Percentiles rank a stretch among this genome's conserved stretches.
These are phyloP conservation scores for Boletus speciosus DNA, from an alignment of 768 basidiomycete genomes.

Conservation along the genomic window DNA sequence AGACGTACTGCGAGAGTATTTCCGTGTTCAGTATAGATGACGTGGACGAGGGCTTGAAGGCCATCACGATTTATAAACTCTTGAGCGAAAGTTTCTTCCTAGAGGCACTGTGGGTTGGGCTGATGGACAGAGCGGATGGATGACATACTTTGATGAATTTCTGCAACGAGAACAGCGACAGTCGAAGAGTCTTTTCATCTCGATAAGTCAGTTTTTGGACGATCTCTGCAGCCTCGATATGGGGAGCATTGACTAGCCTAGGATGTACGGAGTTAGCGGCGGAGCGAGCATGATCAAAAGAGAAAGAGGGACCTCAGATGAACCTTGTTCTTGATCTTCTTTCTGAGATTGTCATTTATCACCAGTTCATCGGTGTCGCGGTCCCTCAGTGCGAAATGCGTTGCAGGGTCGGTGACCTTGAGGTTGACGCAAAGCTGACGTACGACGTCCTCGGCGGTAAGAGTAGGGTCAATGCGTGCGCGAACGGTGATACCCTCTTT, in stretches of 20 bases:
- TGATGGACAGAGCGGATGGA: background rate
- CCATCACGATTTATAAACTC: constrained; percentile 78
- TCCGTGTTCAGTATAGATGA: constrained; percentile 65
- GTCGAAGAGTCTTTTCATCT: constrained; percentile 57
- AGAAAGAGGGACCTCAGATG: constrained; percentile 63
- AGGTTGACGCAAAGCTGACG: constrained; percentile 79
- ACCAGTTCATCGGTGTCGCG: constrained; percentile 75
- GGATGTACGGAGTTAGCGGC: background rate
- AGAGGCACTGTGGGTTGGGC: background rate
- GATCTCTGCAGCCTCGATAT: constrained; percentile 74
- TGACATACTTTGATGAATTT: constrained; percentile 67
- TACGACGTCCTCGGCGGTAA: constrained; percentile 82
- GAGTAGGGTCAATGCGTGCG: constrained; percentile 79
- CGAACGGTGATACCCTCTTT: constrained; percentile 72
- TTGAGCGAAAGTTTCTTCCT: constrained; percentile 82
- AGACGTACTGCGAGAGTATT: constrained; percentile 78
- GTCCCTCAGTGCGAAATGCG: constrained; percentile 75
- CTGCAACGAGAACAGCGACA: constrained; percentile 75
- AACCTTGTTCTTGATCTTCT: constrained; percentile 74
- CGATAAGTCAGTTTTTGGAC: constrained; percentile 61
- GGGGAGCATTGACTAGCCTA: constrained; percentile 78
- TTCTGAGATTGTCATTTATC: constrained; percentile 81
- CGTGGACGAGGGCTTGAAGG: constrained; percentile 62
- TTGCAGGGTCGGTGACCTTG: constrained; percentile 70
- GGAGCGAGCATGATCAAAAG: background rate